These are phyloP conservation scores for Paramecium biaurelia DNA, from an alignment of 73 alveolate species.

Conservation along the genomic window DNA sequence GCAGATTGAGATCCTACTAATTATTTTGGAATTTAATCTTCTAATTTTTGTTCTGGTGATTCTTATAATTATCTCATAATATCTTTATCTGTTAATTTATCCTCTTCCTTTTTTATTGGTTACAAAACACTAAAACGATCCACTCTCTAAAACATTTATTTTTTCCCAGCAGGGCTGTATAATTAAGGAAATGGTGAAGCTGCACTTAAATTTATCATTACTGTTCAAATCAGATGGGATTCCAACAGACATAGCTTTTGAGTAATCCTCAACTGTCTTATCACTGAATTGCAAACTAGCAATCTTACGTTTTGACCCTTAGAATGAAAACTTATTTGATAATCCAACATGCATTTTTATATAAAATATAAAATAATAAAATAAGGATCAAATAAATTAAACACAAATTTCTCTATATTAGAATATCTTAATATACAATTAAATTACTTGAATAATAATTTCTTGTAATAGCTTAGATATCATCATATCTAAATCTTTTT, in stretches of 20 bases:
- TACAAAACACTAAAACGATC: conserved; percentile 1
- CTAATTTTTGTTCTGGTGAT: not conserved
- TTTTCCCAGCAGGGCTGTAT: conserved; percentile 10
- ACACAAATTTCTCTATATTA: too few relatives aligned
- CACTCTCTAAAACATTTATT: not conserved
- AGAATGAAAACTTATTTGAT: not conserved
- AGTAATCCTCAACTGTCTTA: not conserved
- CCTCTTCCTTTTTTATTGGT: not conserved
- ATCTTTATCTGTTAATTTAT: not conserved
- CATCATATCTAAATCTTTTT: too few relatives aligned
- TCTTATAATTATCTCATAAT: not conserved
- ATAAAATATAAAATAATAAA: not conserved
- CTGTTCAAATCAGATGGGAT: not conserved
- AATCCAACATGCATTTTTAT: conserved; percentile 6
- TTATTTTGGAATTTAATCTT: not conserved
- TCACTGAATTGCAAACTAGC: conserved; percentile 3
- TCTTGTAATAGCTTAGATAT: too few relatives aligned
- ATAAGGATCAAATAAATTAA: too few relatives aligned
- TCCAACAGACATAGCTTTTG: not conserved
- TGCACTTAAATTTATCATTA: not conserved
- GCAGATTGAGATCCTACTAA: conserved; percentile 3
- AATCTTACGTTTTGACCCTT: not conserved
- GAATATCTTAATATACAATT: too few relatives aligned
- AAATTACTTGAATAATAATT: too few relatives aligned
- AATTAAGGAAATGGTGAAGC: conserved; percentile 3